Evolutionary conservation across 106 monocot species (phyloP).

Genomic region (Hemerocallis citrina): DNA sequence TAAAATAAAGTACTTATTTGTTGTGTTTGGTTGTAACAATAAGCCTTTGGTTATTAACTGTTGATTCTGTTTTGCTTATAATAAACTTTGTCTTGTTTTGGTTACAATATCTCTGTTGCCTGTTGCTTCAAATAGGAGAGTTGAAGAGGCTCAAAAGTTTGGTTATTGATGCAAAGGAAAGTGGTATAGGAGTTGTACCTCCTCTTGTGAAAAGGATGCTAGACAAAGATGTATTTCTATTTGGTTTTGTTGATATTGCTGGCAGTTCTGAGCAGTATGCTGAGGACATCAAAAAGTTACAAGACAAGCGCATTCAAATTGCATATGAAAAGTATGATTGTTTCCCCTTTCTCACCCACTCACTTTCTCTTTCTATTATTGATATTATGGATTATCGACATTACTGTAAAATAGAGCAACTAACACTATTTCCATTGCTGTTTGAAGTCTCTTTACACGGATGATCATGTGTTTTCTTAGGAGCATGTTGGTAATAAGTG

Average conservation of each 20-base stretch:
- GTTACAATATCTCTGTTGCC: not conserved
- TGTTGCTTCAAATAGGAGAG: conserved; percentile 40
- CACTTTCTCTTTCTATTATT: not conserved
- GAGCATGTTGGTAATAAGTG: no score
- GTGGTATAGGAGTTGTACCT: conserved; percentile 34
- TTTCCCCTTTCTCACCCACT: not conserved
- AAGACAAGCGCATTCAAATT: conserved; percentile 51
- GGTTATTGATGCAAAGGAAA: conserved; percentile 66
- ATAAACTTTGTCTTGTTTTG: not conserved
- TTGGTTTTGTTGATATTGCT: conserved; percentile 65
- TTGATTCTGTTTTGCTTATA: not conserved
- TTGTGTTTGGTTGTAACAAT: no score
- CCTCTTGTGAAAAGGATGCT: conserved; percentile 86
- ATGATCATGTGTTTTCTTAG: no score
- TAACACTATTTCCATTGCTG: no score
- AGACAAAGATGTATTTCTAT: conserved; percentile 48
- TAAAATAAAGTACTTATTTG: no score
- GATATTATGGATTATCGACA: no score
- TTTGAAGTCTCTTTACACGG: no score
- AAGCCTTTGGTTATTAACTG: no score
- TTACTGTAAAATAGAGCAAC: no score
- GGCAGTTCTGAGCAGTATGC: conserved; percentile 29
- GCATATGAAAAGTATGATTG: conserved; percentile 61
- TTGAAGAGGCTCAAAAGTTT: conserved; percentile 60
- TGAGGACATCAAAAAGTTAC: conserved; percentile 44